phyloP scores from a whole-genome alignment of 192 early-diverging fungal genomes.

The Entomortierella lignicola region DNA sequence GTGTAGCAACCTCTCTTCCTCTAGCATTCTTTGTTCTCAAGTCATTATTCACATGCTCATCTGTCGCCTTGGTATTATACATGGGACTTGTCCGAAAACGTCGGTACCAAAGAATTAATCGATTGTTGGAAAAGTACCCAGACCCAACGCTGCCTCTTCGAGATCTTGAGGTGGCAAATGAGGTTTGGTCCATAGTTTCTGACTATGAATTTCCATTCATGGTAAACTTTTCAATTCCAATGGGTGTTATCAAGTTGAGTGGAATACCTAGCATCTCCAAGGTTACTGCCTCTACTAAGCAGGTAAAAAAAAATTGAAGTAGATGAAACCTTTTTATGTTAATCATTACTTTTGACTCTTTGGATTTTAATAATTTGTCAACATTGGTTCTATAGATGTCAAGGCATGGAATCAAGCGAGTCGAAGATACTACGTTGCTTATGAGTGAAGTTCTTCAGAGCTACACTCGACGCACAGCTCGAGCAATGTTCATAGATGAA shows the following conservation, averaged over 20 bases:
- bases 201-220: slow-evolving; percentile 10
- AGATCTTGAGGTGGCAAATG: slow-evolving; percentile 29
- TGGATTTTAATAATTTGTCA: too few species aligned
- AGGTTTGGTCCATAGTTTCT: slow-evolving; percentile 29
- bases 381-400: background rate
- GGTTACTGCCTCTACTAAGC: slow-evolving; percentile 21
- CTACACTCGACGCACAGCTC: slow-evolving; percentile 17
- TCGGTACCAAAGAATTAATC: slow-evolving; percentile 29
- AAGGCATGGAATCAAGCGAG: slow-evolving; percentile 21
- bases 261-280: slow-evolving; percentile 44
- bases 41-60: background rate
- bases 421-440: slow-evolving; percentile 22
- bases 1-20: background rate
- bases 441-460: slow-evolving; percentile 31
- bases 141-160: slow-evolving; percentile 37
- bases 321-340: too few species aligned
- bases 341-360: background rate
- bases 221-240: slow-evolving; percentile 18
- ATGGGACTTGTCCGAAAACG: slow-evolving; percentile 19
- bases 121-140: slow-evolving; percentile 33
- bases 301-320: slow-evolving; percentile 11
- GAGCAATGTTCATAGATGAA: background rate
- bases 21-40: background rate
- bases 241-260: slow-evolving; percentile 49
- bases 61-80: slow-evolving; percentile 1